A percentile compares a stretch with the other conserved stretches of the same genome.
Evolutionary conservation across 768 basidiomycete species (phyloP).

Genomic region (Suillus brevipes): DNA sequence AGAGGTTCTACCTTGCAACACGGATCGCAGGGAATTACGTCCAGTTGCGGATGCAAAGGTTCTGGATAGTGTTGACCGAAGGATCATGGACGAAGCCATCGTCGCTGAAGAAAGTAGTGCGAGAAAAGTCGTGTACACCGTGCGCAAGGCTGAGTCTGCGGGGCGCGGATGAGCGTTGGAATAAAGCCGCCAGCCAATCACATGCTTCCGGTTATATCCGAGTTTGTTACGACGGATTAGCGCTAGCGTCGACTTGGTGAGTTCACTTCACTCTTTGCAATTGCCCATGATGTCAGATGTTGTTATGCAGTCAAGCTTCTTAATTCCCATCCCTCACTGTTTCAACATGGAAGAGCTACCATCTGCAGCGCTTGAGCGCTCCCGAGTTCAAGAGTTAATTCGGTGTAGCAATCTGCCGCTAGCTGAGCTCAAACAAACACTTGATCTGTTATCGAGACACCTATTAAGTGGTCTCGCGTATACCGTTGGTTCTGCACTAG

Average conservation of each 20-base stretch:
- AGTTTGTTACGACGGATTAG: neutral
- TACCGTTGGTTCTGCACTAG: constrained; percentile 59
- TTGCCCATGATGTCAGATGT: neutral
- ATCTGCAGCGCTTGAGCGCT: constrained; percentile 38
- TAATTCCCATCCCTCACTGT: constrained; percentile 38
- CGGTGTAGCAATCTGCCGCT: constrained; percentile 14
- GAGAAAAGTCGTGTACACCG: constrained; percentile 1
- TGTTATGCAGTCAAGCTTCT: neutral
- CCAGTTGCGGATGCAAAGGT: constrained; percentile 38
- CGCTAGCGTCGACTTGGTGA: too few species aligned
- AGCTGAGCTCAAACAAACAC: constrained; percentile 18
- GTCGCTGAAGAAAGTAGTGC: constrained; percentile 13
- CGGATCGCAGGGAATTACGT: constrained; percentile 42
- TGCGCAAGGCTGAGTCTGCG: neutral
- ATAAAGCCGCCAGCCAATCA: constrained; percentile 2
- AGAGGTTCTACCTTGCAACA: constrained; percentile 39
- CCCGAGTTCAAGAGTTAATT: constrained; percentile 28
- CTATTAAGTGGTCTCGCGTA: constrained; percentile 55
- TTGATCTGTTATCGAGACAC: constrained; percentile 42
- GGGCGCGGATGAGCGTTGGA: neutral
- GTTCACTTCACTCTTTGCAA: neutral
- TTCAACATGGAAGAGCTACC: constrained; percentile 46
- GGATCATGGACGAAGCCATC: constrained; percentile 53
- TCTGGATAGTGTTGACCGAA: constrained; percentile 50
- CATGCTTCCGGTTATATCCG: constrained; percentile 3